Conservation (phyloP, 345 rosid genomes). For the Murraya koenigii region DNA sequence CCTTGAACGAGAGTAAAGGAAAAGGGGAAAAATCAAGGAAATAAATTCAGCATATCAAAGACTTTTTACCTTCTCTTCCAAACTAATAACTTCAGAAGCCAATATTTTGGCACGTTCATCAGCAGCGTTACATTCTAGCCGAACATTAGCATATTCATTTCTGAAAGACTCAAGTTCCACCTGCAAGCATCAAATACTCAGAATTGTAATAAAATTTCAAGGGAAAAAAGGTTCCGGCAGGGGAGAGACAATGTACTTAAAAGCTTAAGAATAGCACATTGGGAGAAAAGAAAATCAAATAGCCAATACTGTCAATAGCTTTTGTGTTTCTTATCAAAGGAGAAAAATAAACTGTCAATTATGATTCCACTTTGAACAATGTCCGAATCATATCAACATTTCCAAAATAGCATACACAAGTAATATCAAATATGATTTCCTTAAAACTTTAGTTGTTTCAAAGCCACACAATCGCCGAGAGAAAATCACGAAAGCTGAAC, state of each 20-base stretch:
- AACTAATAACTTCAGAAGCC: slow-evolving; percentile 95
- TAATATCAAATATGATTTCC: slow-evolving; percentile 1
- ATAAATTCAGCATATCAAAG: not conserved
- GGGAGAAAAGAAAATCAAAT: not conserved
- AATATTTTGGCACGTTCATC: slow-evolving; percentile 88
- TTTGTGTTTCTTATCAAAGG: too few species aligned
- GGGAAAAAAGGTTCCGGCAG: not conserved
- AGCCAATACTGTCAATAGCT: not conserved
- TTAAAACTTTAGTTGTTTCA: not conserved
- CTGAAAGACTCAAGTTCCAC: slow-evolving; percentile 78
- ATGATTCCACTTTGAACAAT: not conserved
- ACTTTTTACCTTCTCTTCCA: slow-evolving; percentile 90
- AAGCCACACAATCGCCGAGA: not conserved
- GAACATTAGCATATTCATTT: slow-evolving; percentile 71
- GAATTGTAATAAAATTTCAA: slow-evolving; percentile 13
- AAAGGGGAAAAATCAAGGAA: not conserved
- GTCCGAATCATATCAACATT: slow-evolving; percentile 9
- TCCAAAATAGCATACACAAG: not conserved
- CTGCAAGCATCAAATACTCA: slow-evolving; percentile 37
- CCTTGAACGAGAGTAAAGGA: not conserved
- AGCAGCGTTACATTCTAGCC: slow-evolving; percentile 82
- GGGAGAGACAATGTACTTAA: not conserved
- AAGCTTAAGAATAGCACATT: not conserved
- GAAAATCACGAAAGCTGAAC: not conserved
- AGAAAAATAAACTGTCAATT: not conserved